A percentile compares a stretch with the other conserved stretches of the same genome.
Conservation (phyloP, 2,329 filamentous ascomycete species). For the Ramularia collo-cygni region DNA sequence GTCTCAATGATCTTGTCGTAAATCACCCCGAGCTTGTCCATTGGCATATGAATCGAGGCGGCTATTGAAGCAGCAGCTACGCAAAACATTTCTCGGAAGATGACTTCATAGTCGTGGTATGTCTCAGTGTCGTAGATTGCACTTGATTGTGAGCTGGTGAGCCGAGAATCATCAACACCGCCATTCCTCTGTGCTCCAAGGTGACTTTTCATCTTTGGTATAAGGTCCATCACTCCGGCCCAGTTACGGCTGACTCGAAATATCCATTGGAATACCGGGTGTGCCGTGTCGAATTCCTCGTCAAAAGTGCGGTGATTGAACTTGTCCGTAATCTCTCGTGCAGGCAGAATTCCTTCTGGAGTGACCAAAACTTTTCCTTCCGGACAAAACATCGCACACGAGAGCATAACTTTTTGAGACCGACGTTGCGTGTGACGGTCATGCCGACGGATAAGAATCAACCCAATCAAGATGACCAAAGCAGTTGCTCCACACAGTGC, state of each 20-base stretch:
- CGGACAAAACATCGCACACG: constrained; percentile 60
- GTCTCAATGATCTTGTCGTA: constrained; percentile 34
- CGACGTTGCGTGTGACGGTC: constrained; percentile 35
- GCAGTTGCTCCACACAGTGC: constrained; percentile 46
- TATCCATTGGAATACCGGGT: constrained; percentile 82
- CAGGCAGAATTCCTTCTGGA: constrained; percentile 62
- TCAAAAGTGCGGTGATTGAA: constrained; percentile 60
- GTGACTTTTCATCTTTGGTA: constrained; percentile 67
- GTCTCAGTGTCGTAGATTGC: constrained; percentile 47
- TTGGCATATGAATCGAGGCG: constrained; percentile 44
- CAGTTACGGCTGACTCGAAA: constrained; percentile 76
- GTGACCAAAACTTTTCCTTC: constrained; percentile 62
- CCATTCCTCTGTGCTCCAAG: constrained; percentile 42
- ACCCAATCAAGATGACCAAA: constrained; percentile 29
- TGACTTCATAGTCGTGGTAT: constrained; percentile 62
- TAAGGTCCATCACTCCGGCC: constrained; percentile 58
- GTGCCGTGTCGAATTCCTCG: constrained; percentile 68
- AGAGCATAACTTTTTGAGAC: constrained; percentile 49
- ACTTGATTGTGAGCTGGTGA: constrained; percentile 25
- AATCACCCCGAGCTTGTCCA: constrained; percentile 30
- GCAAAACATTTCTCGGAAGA: constrained; percentile 80
- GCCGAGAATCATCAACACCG: constrained; percentile 28
- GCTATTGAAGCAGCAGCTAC: constrained; percentile 70
- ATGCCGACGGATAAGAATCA: constrained; percentile 33
- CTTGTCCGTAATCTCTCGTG: constrained; percentile 69